phyloP scores from a whole-genome alignment of 1,284 basidiomycete species.

The Naganishia cerealis region DNA sequence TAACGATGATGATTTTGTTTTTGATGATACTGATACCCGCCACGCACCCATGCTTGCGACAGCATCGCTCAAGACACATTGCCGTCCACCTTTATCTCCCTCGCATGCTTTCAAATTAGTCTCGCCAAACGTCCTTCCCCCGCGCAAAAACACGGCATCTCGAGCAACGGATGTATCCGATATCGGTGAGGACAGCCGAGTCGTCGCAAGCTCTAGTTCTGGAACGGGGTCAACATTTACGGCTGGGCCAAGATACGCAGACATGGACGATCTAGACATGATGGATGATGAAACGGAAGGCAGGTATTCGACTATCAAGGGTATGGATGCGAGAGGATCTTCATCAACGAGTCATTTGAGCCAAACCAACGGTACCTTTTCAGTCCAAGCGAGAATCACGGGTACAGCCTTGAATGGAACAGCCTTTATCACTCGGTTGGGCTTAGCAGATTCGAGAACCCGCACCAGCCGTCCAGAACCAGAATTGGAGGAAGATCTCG shows the following conservation, averaged over 20 bases:
- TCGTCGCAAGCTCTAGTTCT: constrained; percentile 23
- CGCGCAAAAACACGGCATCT: no score
- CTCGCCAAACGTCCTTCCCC: neutral
- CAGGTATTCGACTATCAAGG: constrained; percentile 25
- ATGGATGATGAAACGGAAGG: constrained; percentile 10
- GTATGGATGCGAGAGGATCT: neutral
- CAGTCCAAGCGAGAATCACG: constrained; percentile 9
- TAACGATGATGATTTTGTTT: constrained; percentile 29
- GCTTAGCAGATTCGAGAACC: neutral
- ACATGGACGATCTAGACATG: constrained; percentile 15
- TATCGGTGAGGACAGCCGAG: neutral
- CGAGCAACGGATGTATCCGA: neutral
- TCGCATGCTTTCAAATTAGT: constrained; percentile 16
- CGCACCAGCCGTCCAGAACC: neutral
- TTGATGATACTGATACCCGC: neutral
- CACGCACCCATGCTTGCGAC: neutral
- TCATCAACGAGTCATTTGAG: neutral
- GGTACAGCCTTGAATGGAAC: constrained; percentile 15
- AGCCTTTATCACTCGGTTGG: constrained; percentile 27
- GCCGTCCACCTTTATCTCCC: neutral
- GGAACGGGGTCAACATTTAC: constrained; percentile 6
- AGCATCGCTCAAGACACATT: neutral
- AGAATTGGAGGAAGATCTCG: constrained; percentile 18
- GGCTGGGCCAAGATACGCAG: neutral
- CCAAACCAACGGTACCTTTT: neutral